Percentiles rank a stretch among this genome's conserved stretches.
phyloP scores from a whole-genome alignment of 106 monocot species.

The Dioscorea dumetorum region DNA sequence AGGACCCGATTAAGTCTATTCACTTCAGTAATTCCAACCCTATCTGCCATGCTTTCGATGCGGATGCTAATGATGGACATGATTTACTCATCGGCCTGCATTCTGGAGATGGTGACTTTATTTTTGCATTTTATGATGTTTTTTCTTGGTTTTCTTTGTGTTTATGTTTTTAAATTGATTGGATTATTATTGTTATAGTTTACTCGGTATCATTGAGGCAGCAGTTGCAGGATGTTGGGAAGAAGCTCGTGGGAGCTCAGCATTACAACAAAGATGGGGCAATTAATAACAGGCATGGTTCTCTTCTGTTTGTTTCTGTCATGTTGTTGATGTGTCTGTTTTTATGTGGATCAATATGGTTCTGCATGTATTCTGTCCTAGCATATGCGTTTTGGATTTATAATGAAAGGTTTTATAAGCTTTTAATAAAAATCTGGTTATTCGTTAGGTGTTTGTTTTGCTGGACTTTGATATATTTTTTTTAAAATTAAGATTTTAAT shows the following conservation, averaged over 20 bases:
- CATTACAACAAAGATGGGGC: slow-evolving; percentile 92
- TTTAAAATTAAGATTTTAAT: too few species aligned
- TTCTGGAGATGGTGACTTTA: slow-evolving; percentile 78
- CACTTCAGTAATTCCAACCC: slow-evolving; percentile 83
- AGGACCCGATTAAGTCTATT: slow-evolving; percentile 94
- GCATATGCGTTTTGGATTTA: too few species aligned
- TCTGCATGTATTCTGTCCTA: too few species aligned
- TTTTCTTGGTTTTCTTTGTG: too few species aligned
- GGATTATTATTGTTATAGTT: slow-evolving; percentile 32
- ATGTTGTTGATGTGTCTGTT: too few species aligned
- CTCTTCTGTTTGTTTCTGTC: not conserved
- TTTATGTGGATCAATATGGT: too few species aligned
- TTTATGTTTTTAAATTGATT: not conserved
- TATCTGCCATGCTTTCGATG: slow-evolving; percentile 80
- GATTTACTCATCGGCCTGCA: slow-evolving; percentile 90
- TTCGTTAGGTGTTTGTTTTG: too few species aligned
- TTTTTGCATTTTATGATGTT: not conserved
- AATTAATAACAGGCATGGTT: slow-evolving; percentile 63
- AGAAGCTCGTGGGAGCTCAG: slow-evolving; percentile 84
- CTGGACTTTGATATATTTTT: too few species aligned
- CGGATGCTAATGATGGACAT: slow-evolving; percentile 91
- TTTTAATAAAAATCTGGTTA: too few species aligned
- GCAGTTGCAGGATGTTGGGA: slow-evolving; percentile 87
- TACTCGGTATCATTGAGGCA: slow-evolving; percentile 92
- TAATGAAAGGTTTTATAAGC: too few species aligned